Conservation (phyloP, 2,329 filamentous ascomycete genomes). For the Pestalotiopsis sp. region DNA sequence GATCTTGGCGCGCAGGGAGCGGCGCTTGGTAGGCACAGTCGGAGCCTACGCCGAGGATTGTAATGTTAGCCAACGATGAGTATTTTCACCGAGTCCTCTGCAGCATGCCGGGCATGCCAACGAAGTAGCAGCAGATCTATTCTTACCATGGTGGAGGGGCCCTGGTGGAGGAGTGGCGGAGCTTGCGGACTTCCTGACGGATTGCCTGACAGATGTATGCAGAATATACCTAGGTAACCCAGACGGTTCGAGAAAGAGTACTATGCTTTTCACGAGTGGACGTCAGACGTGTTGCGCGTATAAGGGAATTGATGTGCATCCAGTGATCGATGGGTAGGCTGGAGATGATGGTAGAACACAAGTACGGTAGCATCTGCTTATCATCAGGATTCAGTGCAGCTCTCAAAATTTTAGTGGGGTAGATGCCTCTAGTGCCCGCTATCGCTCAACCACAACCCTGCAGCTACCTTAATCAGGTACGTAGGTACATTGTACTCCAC, state of each 20-base stretch:
- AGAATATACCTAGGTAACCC: background rate
- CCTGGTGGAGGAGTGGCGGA: too few species aligned
- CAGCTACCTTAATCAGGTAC: background rate
- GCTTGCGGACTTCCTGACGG: too few species aligned
- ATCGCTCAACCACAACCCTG: background rate
- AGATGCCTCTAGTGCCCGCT: background rate
- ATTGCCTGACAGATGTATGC: background rate
- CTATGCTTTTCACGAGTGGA: background rate
- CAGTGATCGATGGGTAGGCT: background rate
- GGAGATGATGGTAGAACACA: background rate
- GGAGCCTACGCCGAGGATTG: slow-evolving; percentile 35
- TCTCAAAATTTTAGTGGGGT: slow-evolving; percentile 7
- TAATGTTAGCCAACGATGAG: background rate
- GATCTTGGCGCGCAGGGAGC: slow-evolving; percentile 60
- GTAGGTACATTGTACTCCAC: background rate
- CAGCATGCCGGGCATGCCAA: background rate
- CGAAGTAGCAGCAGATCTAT: background rate
- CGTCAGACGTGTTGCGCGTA: background rate
- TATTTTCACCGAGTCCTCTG: background rate
- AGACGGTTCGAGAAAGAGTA: background rate
- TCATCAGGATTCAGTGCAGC: background rate
- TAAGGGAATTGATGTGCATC: background rate
- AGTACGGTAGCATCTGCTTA: background rate
- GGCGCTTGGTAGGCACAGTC: slow-evolving; percentile 52
- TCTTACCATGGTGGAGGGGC: background rate